A percentile compares a stretch with the other conserved stretches of the same genome.
These are phyloP conservation scores for Limnanthes douglasii DNA, from an alignment of 345 rosid genomes.

Conservation along the genomic window DNA sequence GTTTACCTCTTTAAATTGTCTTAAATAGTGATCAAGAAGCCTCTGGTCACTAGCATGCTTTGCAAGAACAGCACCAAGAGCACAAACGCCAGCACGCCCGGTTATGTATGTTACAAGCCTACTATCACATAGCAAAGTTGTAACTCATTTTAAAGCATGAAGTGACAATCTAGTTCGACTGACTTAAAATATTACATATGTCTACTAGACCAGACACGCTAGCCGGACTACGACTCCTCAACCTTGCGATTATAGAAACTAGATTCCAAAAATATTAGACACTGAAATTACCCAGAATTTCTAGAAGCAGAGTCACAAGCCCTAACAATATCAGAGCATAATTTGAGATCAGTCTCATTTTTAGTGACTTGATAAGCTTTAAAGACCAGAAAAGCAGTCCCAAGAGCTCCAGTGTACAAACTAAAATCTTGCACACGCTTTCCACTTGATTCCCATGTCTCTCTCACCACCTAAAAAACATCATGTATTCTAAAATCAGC, in stretches of 20 bases:
- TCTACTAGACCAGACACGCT: too few species aligned
- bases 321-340: slow-evolving; percentile 34
- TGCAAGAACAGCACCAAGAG: slow-evolving; percentile 57
- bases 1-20: slow-evolving; percentile 29
- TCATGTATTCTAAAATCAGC: too few species aligned
- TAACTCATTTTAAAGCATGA: too few species aligned
- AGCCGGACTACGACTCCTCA: too few species aligned
- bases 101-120: slow-evolving; percentile 48
- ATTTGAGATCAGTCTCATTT: slow-evolving; percentile 22
- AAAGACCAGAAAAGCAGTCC: slow-evolving; percentile 45
- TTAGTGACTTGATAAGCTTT: slow-evolving; percentile 30
- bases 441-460: slow-evolving; percentile 37
- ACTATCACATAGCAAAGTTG: too few species aligned
- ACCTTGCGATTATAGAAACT: too few species aligned
- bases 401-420: slow-evolving; percentile 37
- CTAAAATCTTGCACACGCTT: slow-evolving; percentile 29
- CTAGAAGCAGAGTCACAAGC: slow-evolving; percentile 40
- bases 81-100: slow-evolving; percentile 53
- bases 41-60: slow-evolving; percentile 28
- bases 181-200: too few species aligned
- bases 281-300: slow-evolving; percentile 23
- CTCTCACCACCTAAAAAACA: slow-evolving; percentile 28
- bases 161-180: too few species aligned
- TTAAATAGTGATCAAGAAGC: slow-evolving; percentile 19
- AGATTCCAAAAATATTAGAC: neutral